Percentiles rank a stretch among this genome's conserved stretches.
Evolutionary conservation across 805 yeast genomes (phyloP).

Genomic region (Lipomyces yamadae): DNA sequence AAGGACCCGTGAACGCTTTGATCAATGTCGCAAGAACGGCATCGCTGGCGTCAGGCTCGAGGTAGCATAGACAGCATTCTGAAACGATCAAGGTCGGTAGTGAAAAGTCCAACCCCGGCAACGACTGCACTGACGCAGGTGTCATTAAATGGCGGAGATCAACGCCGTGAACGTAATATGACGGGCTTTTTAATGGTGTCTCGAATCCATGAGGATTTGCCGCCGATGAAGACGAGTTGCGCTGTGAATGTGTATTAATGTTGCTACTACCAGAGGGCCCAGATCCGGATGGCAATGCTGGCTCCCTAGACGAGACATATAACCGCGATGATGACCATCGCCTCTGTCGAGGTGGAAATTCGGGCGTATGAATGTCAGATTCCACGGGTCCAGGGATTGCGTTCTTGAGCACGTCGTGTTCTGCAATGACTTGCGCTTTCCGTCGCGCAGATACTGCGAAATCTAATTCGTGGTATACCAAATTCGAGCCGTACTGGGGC

Average conservation of each 20-base stretch:
- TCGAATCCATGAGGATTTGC: constrained; percentile 8
- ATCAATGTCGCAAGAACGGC: constrained; percentile 53
- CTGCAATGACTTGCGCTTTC: constrained; percentile 56
- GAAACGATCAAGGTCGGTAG: constrained; percentile 67
- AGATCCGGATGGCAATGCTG: neutral
- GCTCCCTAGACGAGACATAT: neutral
- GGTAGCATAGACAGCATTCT: constrained; percentile 78
- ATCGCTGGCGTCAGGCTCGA: constrained; percentile 57
- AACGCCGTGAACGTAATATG: constrained; percentile 59
- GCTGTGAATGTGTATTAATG: neutral
- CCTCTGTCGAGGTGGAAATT: neutral
- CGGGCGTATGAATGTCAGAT: neutral
- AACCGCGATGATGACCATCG: neutral
- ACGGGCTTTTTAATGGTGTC: constrained; percentile 41
- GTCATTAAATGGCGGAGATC: constrained; percentile 55
- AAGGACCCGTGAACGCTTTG: constrained; percentile 30
- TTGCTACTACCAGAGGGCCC: neutral
- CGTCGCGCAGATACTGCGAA: constrained; percentile 58
- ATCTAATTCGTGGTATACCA: constrained; percentile 66
- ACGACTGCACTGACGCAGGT: constrained; percentile 9
- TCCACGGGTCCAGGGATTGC: constrained; percentile 14
- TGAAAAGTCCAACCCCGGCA: constrained; percentile 40
- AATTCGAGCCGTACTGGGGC: constrained; percentile 39
- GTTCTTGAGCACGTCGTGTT: neutral
- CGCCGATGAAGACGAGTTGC: neutral